phyloP scores from a whole-genome alignment of 176 grass and related monocot species.

The Oryza punctata region DNA sequence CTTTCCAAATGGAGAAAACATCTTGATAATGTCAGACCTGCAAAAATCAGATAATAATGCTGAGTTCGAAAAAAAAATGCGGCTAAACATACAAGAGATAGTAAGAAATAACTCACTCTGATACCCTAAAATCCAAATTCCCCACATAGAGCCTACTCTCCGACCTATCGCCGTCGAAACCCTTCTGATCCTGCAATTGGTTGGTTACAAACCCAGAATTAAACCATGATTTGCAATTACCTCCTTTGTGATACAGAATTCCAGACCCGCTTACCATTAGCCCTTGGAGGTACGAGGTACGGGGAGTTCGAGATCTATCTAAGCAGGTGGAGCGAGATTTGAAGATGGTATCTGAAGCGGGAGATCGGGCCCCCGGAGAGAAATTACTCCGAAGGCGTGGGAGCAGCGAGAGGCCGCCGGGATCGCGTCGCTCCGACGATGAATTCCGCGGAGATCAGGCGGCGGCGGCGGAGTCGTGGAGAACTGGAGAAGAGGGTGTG shows the following conservation, averaged over 20 bases:
- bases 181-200: constrained; percentile 51
- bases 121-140: constrained; percentile 85
- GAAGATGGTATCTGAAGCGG: not conserved
- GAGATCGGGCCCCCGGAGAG: not conserved
- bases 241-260: constrained; percentile 2
- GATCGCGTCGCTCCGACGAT: constrained; percentile 8
- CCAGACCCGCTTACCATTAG: constrained; percentile 30
- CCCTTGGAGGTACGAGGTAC: not conserved
- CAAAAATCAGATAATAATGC: constrained; percentile 30
- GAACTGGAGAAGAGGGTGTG: not conserved
- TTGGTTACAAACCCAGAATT: constrained; percentile 23
- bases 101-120: constrained; percentile 56
- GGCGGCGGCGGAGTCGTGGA: not conserved
- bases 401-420: not conserved
- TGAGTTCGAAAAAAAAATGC: constrained; percentile 11
- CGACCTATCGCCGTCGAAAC: constrained; percentile 46
- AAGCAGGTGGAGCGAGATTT: not conserved
- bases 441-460: not conserved
- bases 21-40: constrained; percentile 80
- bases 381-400: not conserved
- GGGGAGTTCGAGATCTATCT: constrained; percentile 19
- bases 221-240: not conserved
- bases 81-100: not conserved
- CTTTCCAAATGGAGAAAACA: constrained; percentile 89
- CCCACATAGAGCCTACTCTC: constrained; percentile 77